phyloP scores from a whole-genome alignment of 2,329 filamentous ascomycete genomes.

The Neodidymelliopsis sp. region DNA sequence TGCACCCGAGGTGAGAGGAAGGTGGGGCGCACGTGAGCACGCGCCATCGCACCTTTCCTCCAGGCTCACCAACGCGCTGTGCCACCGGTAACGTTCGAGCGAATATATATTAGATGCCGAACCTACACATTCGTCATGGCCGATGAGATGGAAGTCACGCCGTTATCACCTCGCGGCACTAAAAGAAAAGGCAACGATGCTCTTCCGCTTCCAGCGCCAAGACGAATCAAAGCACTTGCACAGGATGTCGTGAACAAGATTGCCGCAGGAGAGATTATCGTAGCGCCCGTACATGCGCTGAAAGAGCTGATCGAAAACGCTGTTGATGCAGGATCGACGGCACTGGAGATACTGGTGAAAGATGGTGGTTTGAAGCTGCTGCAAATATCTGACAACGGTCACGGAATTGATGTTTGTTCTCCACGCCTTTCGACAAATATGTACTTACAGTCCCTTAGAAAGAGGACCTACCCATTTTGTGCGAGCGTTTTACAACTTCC shows the following conservation, averaged over 20 bases:
- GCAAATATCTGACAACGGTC: slow-evolving; percentile 97
- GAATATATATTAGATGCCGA: slow-evolving; percentile 3
- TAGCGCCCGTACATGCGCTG: slow-evolving; percentile 92
- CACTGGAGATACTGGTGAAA: slow-evolving; percentile 88
- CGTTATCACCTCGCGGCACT: slow-evolving; percentile 41
- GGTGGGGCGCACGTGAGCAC: slow-evolving; percentile 24
- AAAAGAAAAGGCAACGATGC: slow-evolving; percentile 48
- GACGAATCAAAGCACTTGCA: slow-evolving; percentile 77
- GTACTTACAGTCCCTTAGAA: slow-evolving; percentile 61
- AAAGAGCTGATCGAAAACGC: slow-evolving; percentile 98
- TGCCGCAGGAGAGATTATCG: slow-evolving; percentile 96
- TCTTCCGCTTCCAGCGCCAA: slow-evolving; percentile 46
- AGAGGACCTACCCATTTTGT: slow-evolving; percentile 90
- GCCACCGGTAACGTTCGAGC: slow-evolving; percentile 12
- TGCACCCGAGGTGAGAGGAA: slow-evolving; percentile 22
- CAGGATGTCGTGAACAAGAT: slow-evolving; percentile 98
- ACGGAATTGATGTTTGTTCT: slow-evolving; percentile 82
- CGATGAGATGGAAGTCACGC: slow-evolving; percentile 40
- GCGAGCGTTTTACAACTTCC: slow-evolving; percentile 95
- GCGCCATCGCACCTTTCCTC: slow-evolving; percentile 25
- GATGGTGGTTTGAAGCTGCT: slow-evolving; percentile 94
- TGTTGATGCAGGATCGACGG: slow-evolving; percentile 94
- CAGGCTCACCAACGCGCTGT: slow-evolving; percentile 15
- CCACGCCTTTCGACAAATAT: background rate
- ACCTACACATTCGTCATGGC: slow-evolving; percentile 26